These are phyloP conservation scores for Colletotrichum musicola DNA, from an alignment of 2,329 filamentous ascomycete species.

Conservation along the genomic window DNA sequence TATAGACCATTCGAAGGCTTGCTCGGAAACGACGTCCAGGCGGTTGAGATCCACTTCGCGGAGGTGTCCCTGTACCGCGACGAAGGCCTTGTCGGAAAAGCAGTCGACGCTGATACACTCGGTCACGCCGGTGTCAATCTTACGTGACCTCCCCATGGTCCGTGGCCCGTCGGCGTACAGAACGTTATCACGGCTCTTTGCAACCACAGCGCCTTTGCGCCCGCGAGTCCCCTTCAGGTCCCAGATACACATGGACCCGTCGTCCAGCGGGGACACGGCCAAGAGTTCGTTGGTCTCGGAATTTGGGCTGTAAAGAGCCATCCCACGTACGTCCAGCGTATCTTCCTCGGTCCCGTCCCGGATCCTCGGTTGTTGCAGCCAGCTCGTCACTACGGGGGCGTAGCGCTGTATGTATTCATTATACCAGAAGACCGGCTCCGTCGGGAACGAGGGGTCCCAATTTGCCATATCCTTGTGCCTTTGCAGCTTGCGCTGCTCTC, in stretches of 20 bases:
- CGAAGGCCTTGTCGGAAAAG: constrained; percentile 75
- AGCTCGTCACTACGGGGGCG: constrained; percentile 79
- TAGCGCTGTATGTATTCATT: constrained; percentile 88
- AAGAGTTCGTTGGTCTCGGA: constrained; percentile 55
- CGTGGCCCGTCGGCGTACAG: constrained; percentile 70
- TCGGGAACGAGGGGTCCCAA: constrained; percentile 84
- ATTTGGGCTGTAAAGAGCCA: constrained; percentile 73
- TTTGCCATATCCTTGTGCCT: constrained; percentile 75
- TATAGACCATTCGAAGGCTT: constrained; percentile 84
- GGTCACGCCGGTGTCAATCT: constrained; percentile 79
- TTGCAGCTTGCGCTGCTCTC: constrained; percentile 50
- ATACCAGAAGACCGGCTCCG: constrained; percentile 85
- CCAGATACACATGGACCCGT: constrained; percentile 91
- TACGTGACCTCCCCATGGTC: constrained; percentile 65
- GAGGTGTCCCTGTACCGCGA: constrained; percentile 82
- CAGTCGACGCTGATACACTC: constrained; percentile 88
- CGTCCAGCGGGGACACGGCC: constrained; percentile 83
- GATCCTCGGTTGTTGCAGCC: constrained; percentile 76
- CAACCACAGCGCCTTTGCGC: constrained; percentile 72
- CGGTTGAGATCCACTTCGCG: constrained; percentile 86
- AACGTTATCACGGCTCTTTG: constrained; percentile 74
- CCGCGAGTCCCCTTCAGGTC: constrained; percentile 72
- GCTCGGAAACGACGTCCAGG: constrained; percentile 75
- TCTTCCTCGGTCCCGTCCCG: constrained; percentile 57
- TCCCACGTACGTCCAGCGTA: constrained; percentile 76